Base-by-base conservation (phyloP, 1,284 basidiomycete genomes). In the Irpex sp. region DNA sequence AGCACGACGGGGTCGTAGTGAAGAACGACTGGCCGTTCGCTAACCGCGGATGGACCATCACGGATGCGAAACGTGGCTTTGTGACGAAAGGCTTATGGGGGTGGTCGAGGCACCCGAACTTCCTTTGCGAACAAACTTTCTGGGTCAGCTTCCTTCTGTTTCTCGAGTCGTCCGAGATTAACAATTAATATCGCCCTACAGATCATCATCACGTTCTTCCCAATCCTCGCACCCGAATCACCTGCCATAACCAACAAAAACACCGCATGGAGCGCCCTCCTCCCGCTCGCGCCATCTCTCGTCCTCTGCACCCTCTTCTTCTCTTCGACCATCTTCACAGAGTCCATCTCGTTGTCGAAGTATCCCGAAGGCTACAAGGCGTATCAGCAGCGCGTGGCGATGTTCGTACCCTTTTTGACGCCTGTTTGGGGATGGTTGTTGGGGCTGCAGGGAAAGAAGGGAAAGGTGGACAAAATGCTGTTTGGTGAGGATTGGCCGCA, bases 21-120 rank as follows among this genome's bases (percentile, higher is more conserved):
- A 72, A 72, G 54, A 75, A 81, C 42, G 85, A 90, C 4, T 92
- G 91, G 90, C 75, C 78, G 6, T 84, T 85, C 14, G 83, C 88
- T 23, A 77, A 81, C 48, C 77, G 88, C 56, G 66, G 79, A 57
- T 92, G 85, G 85, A 85, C 82, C 1, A 77, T 82, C 28, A 80
- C 80, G 14, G 92, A 94, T 70, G 82, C 81, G 5, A 79, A 88
- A 65, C 81, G 94, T 5, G 96, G 96, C 0, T 98, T 98, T 72
- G 77, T 90, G 23, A 94, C 93, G 0, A 80, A 81, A 12, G 94
- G 95, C 1, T 74, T 98, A 9, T 98, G 92, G 91, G 83, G 85
- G 1, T 94, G 87, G 79, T 87, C 85, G 2, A 80, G 96, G 16
- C 96, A 98, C 73, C 94, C 96, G 18, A 97, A 97, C 73, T 96